Conservation (phyloP, 2,329 filamentous ascomycete genomes). For the Pseudocercospora pini-densiflorae region DNA sequence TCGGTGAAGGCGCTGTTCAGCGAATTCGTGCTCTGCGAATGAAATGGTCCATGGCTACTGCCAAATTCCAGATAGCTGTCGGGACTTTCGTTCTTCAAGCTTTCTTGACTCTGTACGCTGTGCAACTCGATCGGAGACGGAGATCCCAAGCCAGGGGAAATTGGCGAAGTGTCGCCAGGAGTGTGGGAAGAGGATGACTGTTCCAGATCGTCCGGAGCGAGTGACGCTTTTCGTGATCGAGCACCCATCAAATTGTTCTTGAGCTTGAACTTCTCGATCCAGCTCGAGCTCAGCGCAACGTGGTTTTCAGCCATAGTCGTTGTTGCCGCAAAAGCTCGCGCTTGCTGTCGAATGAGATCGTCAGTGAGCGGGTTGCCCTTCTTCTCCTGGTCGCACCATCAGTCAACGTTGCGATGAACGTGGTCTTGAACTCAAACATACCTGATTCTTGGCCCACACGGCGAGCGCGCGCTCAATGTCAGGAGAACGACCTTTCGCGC, state of each 20-base stretch:
- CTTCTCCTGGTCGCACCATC: conserved; percentile 60
- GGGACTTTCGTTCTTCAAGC: conserved; percentile 63
- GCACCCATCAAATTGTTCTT: conserved; percentile 70
- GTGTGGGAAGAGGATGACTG: conserved; percentile 64
- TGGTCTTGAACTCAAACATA: conserved; percentile 17
- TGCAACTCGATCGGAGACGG: conserved; percentile 68
- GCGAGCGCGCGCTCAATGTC: conserved; percentile 91
- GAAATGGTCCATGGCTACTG: conserved; percentile 65
- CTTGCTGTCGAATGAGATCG: conserved; percentile 83
- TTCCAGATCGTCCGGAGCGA: conserved; percentile 70
- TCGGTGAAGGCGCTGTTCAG: conserved; percentile 71
- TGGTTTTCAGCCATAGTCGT: conserved; percentile 73
- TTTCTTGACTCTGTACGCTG: conserved; percentile 71
- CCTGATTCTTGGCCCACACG: conserved; percentile 77
- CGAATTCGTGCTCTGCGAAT: conserved; percentile 69
- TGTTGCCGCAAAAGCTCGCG: conserved; percentile 70
- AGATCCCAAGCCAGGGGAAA: conserved; percentile 70
- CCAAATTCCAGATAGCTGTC: conserved; percentile 65
- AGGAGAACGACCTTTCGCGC: conserved; percentile 80
- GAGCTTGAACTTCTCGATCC: conserved; percentile 95
- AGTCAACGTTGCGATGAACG: conserved; percentile 9
- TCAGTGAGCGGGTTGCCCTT: conserved; percentile 76
- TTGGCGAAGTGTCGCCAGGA: conserved; percentile 68
- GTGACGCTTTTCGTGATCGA: conserved; percentile 59
- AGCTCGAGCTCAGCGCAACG: conserved; percentile 72